These are phyloP conservation scores for Chalciporus piperatus DNA, from an alignment of 768 basidiomycete genomes.

Conservation along the genomic window DNA sequence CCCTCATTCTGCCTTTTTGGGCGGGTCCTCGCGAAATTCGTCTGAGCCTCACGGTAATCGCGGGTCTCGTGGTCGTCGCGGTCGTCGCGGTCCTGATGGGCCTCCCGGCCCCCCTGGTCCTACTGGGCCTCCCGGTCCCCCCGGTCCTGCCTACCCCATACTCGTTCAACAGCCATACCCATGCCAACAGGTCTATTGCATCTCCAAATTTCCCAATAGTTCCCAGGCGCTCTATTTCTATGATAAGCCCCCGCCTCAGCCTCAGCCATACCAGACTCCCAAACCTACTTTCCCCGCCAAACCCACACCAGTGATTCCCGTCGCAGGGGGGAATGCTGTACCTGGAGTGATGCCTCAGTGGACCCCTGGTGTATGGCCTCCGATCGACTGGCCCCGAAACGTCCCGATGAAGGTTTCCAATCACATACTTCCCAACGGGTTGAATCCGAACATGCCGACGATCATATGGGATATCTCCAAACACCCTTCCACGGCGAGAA, in stretches of 20 bases:
- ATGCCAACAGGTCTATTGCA: background rate
- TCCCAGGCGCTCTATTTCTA: background rate
- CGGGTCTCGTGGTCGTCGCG: background rate
- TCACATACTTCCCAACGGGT: slow-evolving; percentile 32
- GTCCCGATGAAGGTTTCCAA: slow-evolving; percentile 26
- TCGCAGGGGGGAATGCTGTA: slow-evolving; percentile 23
- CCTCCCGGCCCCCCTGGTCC: background rate
- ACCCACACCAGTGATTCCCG: slow-evolving; percentile 15
- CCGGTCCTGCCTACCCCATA: too few species aligned
- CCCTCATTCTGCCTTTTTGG: too few species aligned
- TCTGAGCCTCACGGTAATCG: too few species aligned
- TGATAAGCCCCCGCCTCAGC: slow-evolving; percentile 10
- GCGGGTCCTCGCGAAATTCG: too few species aligned
- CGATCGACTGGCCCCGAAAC: slow-evolving; percentile 20
- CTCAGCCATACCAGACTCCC: slow-evolving; percentile 6
- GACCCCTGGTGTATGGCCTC: slow-evolving; percentile 28
- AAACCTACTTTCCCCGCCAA: background rate
- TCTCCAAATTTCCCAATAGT: background rate
- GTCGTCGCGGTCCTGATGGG: background rate
- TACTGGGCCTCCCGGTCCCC: background rate
- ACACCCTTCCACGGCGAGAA: slow-evolving; percentile 31
- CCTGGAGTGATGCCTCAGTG: slow-evolving; percentile 26
- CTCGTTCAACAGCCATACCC: background rate
- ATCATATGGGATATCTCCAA: slow-evolving; percentile 37
- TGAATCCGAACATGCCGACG: slow-evolving; percentile 25